These are phyloP conservation scores for Pestalotiopsis sp. DNA, from an alignment of 2,329 filamentous ascomycete genomes.

Conservation along the genomic window DNA sequence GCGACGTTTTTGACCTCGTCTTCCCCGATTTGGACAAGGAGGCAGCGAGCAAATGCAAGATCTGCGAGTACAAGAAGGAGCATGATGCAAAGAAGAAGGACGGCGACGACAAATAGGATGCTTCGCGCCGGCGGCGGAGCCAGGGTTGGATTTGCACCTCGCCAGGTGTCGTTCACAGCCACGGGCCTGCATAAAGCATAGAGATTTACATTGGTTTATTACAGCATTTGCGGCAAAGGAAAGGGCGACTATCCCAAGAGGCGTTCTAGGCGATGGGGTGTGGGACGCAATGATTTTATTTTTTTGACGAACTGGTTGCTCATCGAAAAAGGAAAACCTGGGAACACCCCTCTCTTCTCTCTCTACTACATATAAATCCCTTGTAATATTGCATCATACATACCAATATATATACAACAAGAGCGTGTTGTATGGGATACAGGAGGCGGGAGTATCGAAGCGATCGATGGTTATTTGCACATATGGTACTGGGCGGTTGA, in stretches of 20 bases:
- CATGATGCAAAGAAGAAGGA: constrained; percentile 38
- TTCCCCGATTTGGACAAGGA: constrained; percentile 79
- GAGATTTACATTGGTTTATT: constrained; percentile 16
- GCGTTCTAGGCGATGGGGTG: constrained; percentile 24
- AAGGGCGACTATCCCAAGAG: constrained; percentile 15
- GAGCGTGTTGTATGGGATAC: neutral
- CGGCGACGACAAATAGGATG: constrained; percentile 30
- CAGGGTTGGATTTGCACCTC: constrained; percentile 10
- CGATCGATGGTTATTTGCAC: neutral
- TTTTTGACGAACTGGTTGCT: constrained; percentile 17
- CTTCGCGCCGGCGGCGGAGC: constrained; percentile 13
- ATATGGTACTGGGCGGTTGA: neutral
- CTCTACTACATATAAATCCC: constrained; percentile 15
- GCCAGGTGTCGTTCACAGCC: constrained; percentile 14
- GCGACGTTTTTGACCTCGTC: constrained; percentile 86
- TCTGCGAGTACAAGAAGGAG: constrained; percentile 53
- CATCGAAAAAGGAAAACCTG: constrained; percentile 15
- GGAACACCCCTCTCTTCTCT: constrained; percentile 22
- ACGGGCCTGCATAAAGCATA: constrained; percentile 25
- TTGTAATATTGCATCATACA: constrained; percentile 6
- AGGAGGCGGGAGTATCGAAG: neutral
- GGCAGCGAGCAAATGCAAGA: constrained; percentile 73
- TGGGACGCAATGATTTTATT: constrained; percentile 13
- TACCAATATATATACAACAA: neutral
- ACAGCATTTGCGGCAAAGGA: constrained; percentile 24